Evolutionary conservation across 2,329 filamentous ascomycete genomes (phyloP).

Genomic region (Epichloe coenophiala): DNA sequence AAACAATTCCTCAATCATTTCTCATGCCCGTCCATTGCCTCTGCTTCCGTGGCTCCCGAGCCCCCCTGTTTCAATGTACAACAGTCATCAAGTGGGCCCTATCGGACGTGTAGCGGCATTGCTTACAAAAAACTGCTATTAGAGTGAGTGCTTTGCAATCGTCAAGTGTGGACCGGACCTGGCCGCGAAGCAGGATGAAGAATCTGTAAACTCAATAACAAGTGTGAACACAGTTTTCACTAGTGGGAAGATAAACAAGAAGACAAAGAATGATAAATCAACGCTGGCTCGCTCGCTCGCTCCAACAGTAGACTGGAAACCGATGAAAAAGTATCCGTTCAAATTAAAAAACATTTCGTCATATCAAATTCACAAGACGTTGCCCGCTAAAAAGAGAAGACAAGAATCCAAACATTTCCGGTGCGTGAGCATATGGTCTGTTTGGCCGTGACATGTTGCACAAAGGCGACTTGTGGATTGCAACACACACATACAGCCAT

Average conservation of each 20-base stretch:
- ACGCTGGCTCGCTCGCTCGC: conserved; percentile 6
- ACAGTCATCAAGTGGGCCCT: conserved; percentile 2
- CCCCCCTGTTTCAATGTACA: conserved; percentile 1
- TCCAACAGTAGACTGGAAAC: not conserved
- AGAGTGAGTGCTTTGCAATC: not conserved
- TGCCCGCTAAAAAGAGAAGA: not conserved
- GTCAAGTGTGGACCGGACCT: not conserved
- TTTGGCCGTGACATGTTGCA: not conserved
- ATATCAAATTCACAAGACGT: not conserved
- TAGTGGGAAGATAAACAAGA: not conserved
- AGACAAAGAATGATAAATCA: not conserved
- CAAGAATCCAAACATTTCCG: not conserved
- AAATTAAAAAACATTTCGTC: not conserved
- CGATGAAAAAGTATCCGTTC: too few relatives aligned
- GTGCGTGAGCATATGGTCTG: conserved; percentile 5
- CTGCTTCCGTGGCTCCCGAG: not conserved
- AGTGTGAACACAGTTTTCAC: not conserved
- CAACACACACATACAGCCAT: not conserved
- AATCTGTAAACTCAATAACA: not conserved
- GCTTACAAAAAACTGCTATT: not conserved
- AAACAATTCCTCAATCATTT: not conserved
- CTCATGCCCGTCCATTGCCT: not conserved
- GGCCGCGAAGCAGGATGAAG: not conserved
- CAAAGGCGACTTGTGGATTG: not conserved
- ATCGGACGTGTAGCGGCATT: not conserved